These are phyloP conservation scores for Nemania sp. DNA, from an alignment of 2,329 filamentous ascomycete species.

Conservation along the genomic window DNA sequence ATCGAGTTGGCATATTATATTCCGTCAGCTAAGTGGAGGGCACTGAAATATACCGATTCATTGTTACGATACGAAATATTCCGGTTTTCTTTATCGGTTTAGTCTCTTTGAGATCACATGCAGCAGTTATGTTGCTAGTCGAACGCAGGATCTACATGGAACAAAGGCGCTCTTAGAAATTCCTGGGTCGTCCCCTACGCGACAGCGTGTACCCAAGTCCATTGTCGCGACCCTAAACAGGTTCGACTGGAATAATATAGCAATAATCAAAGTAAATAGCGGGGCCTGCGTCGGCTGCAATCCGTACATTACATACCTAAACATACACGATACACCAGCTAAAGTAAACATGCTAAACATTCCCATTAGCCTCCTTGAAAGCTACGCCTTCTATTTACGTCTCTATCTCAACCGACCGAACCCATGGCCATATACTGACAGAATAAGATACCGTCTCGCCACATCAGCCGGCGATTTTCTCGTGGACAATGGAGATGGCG, in stretches of 20 bases:
- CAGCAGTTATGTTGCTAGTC: slow-evolving; percentile 6
- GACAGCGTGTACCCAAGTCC: neutral
- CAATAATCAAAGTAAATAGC: neutral
- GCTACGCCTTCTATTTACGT: neutral
- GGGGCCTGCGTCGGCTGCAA: neutral
- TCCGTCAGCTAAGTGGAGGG: neutral
- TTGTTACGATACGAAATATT: slow-evolving; percentile 7
- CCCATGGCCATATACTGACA: neutral
- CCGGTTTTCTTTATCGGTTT: slow-evolving; percentile 15
- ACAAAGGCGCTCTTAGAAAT: slow-evolving; percentile 23
- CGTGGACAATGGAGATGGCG: slow-evolving; percentile 19
- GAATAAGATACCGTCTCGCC: neutral
- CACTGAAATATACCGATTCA: slow-evolving; percentile 11
- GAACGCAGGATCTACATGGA: slow-evolving; percentile 19
- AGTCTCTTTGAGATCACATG: slow-evolving; percentile 14
- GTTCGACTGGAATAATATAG: neutral
- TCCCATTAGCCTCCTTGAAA: slow-evolving; percentile 2
- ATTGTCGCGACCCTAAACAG: neutral
- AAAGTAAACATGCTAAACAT: slow-evolving; percentile 16
- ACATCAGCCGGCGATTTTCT: neutral
- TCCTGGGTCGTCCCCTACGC: neutral
- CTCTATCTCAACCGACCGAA: neutral
- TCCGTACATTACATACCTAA: slow-evolving; percentile 9
- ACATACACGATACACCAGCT: slow-evolving; percentile 8
- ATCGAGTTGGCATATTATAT: neutral